Conservation (phyloP, 1,139 yeast species). For the Geotrichum carabidarum region DNA sequence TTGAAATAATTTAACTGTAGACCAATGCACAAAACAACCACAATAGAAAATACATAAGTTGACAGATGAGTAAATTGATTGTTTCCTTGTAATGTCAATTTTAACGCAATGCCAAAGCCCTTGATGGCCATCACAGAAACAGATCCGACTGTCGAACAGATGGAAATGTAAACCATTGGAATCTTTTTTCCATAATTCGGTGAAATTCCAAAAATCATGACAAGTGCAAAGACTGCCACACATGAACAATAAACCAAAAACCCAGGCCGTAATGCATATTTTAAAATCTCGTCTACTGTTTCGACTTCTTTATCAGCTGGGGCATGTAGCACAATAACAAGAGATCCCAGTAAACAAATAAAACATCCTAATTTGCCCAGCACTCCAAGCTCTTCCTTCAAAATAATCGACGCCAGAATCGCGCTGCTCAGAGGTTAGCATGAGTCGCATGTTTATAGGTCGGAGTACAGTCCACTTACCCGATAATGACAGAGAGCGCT, state of each 20-base stretch:
- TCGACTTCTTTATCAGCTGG: slow-evolving; percentile 87
- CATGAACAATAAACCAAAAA: slow-evolving; percentile 61
- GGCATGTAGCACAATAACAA: slow-evolving; percentile 86
- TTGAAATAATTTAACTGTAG: slow-evolving; percentile 93
- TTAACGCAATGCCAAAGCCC: slow-evolving; percentile 88
- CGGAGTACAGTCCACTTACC: slow-evolving; percentile 1
- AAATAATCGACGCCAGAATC: slow-evolving; percentile 74
- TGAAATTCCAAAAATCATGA: slow-evolving; percentile 78
- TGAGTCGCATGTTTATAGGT: slow-evolving; percentile 16
- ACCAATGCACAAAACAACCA: slow-evolving; percentile 74
- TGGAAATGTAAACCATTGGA: slow-evolving; percentile 86
- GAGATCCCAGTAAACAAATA: slow-evolving; percentile 80
- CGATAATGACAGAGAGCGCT: slow-evolving; percentile 83
- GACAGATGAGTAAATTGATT: slow-evolving; percentile 83
- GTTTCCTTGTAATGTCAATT: slow-evolving; percentile 78
- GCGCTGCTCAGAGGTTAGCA: slow-evolving; percentile 39
- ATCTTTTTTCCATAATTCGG: slow-evolving; percentile 74
- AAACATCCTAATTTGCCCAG: slow-evolving; percentile 95
- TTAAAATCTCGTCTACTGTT: slow-evolving; percentile 82
- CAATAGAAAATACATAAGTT: slow-evolving; percentile 72
- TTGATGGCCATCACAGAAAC: slow-evolving; percentile 88
- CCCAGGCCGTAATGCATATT: slow-evolving; percentile 75
- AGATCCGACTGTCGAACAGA: slow-evolving; percentile 86
- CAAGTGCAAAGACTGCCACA: slow-evolving; percentile 62
- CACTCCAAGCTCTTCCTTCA: slow-evolving; percentile 81